Conservation (phyloP, 768 basidiomycete species). For the Naganishia onofrii region DNA sequence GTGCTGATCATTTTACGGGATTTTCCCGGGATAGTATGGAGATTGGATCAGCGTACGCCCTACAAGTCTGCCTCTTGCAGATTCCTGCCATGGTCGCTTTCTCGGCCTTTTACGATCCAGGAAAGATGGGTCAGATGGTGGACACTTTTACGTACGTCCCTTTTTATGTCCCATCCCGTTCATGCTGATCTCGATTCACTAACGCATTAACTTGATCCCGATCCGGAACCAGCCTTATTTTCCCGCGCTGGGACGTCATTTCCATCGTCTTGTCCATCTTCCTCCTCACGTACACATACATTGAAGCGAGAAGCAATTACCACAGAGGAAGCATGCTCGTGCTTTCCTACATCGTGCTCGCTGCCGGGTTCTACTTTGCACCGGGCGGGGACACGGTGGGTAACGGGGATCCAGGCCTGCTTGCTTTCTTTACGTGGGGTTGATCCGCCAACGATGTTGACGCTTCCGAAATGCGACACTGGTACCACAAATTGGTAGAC, state of each 20-base stretch:
- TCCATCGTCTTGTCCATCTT: constrained; percentile 94
- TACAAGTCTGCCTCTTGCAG: constrained; percentile 95
- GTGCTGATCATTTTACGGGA: not conserved
- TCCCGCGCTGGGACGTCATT: constrained; percentile 97
- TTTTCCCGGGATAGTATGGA: constrained; percentile 78
- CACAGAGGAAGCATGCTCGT: constrained; percentile 94
- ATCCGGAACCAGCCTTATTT: constrained; percentile 69
- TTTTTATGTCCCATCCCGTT: too few species aligned
- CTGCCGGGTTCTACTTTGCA: constrained; percentile 85
- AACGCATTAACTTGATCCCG: not conserved
- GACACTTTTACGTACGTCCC: constrained; percentile 87
- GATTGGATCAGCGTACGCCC: constrained; percentile 96
- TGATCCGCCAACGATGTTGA: too few species aligned
- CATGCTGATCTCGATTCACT: not conserved
- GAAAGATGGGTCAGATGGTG: constrained; percentile 77
- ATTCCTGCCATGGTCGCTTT: constrained; percentile 99
- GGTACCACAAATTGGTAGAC: too few species aligned
- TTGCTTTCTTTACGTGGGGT: not conserved
- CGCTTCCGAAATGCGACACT: too few species aligned
- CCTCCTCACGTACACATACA: constrained; percentile 96
- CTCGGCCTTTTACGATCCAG: constrained; percentile 88
- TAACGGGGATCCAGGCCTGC: constrained; percentile 1
- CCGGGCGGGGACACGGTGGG: constrained; percentile 30
- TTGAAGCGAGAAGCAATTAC: constrained; percentile 98
- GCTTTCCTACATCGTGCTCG: constrained; percentile 89